Evolutionary conservation across 1,284 basidiomycete species (phyloP), one percentile per base, ranked within the genome.

Genomic region (Moesziomyces sp.): DNA sequence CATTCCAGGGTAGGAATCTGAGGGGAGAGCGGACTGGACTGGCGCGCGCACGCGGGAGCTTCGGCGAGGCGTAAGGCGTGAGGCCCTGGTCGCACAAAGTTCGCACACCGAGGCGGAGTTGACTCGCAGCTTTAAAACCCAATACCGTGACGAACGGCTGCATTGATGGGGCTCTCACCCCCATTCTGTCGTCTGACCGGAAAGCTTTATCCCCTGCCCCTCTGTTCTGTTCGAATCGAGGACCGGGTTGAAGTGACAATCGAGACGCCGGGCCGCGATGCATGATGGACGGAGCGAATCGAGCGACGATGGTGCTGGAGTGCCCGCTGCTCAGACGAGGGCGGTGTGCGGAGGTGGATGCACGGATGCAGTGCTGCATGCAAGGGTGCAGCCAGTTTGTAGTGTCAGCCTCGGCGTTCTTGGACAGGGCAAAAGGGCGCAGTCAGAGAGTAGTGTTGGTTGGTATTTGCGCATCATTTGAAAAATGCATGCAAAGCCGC

Each of bases 331-430:
- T 33, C 10, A 33, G 30, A 33, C 30, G 30, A 10, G 30, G 30
- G 30, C 30, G 30, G 4, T 33, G 30, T 33, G 30, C 30, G 30
- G 30, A 33, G 30, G 13, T 11, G 30, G 30, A 33, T 33, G 38
- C 38, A n/a, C 52, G 52, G 45, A 24, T 14, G 23, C n/a, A 45
- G 42, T 48, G 46, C 46, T 43, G 26, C 38, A 45, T 63, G 60
- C 60, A 56, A 52, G 49, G 48, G 30, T 56, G 54, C 54, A 52
- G 52, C 33, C 16, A 10, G 23, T 44, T 59, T 65, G 63, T 65
- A 65, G 35, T 54, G 45, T 46, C n/a, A 35, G 35, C 49, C 64
- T 67, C 58, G 64, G 64, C 64, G 64, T 61, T 67, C 19, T 61
- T 58, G 35, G 43, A 53, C 35, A 24, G 23, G 14, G 13, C 40